These are phyloP conservation scores for Cytospora piceicola DNA, from an alignment of 2,329 filamentous ascomycete species.

Conservation along the genomic window DNA sequence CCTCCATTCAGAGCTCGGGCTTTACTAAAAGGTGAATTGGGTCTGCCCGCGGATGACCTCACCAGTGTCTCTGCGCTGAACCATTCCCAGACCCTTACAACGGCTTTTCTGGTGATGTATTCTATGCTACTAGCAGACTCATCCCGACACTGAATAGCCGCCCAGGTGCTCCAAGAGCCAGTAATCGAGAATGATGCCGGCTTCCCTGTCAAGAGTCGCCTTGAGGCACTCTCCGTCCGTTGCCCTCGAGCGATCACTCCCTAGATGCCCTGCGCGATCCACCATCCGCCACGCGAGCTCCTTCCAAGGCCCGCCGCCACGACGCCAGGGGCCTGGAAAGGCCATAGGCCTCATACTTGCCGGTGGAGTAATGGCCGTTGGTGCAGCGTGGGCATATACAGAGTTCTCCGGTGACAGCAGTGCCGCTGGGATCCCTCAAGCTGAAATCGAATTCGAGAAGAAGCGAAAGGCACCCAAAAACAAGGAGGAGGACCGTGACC, in stretches of 20 bases:
- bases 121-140: background rate
- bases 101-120: constrained; percentile 6
- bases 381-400: constrained; percentile 27
- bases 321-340: constrained; percentile 6
- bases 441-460: constrained; percentile 71
- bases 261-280: constrained; percentile 12
- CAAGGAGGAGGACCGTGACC: constrained; percentile 73
- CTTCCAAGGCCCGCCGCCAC: constrained; percentile 13
- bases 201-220: constrained; percentile 19
- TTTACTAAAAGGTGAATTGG: constrained; percentile 25
- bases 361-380: constrained; percentile 12
- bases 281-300: constrained; percentile 23
- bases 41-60: constrained; percentile 24
- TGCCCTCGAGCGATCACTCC: constrained; percentile 9
- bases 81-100: constrained; percentile 8
- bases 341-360: constrained; percentile 13
- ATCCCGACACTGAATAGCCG: constrained; percentile 8
- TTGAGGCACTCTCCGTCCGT: constrained; percentile 17
- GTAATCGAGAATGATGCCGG: constrained; percentile 20
- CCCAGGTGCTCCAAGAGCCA: background rate
- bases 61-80: constrained; percentile 20
- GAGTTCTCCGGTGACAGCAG: constrained; percentile 27
- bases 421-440: constrained; percentile 41
- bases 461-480: constrained; percentile 59
- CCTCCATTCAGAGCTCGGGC: constrained; percentile 27